phyloP scores from a whole-genome alignment of 2,329 filamentous ascomycete species.

The Cercospora beticola region DNA sequence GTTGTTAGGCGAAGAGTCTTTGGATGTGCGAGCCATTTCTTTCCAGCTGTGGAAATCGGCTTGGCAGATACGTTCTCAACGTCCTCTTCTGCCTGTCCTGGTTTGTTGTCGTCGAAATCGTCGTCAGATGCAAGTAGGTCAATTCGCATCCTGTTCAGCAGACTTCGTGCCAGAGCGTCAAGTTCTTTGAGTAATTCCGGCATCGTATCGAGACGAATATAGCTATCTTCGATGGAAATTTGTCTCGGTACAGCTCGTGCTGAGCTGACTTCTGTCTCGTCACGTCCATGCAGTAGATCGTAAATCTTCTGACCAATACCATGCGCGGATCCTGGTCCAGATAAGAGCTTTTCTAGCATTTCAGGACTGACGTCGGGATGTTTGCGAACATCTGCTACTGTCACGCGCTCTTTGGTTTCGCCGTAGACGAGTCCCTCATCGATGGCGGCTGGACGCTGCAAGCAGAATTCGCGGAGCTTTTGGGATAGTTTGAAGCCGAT shows the following conservation, averaged over 20 bases:
- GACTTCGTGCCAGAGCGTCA: slow-evolving; percentile 63
- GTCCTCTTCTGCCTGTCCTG: slow-evolving; percentile 36
- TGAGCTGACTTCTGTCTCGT: slow-evolving; percentile 70
- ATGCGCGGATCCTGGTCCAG: slow-evolving; percentile 66
- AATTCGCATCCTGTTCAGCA: slow-evolving; percentile 74
- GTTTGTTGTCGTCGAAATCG: slow-evolving; percentile 22
- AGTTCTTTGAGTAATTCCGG: slow-evolving; percentile 68
- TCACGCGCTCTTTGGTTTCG: slow-evolving; percentile 57
- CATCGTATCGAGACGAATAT: slow-evolving; percentile 66
- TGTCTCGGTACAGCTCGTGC: slow-evolving; percentile 74
- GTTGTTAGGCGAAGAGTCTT: slow-evolving; percentile 80
- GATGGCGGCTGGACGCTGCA: slow-evolving; percentile 48
- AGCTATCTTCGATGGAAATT: slow-evolving; percentile 94
- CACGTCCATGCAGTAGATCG: slow-evolving; percentile 77
- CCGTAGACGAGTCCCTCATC: slow-evolving; percentile 50
- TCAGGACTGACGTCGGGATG: slow-evolving; percentile 63
- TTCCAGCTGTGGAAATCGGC: slow-evolving; percentile 4
- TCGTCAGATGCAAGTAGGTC: slow-evolving; percentile 65
- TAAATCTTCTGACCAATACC: slow-evolving; percentile 73
- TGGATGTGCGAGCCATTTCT: slow-evolving; percentile 74
- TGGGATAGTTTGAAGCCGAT: slow-evolving; percentile 79
- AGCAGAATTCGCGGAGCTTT: slow-evolving; percentile 62
- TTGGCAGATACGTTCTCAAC: slow-evolving; percentile 13
- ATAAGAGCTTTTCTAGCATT: slow-evolving; percentile 66
- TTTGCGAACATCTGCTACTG: slow-evolving; percentile 63